phyloP scores from a whole-genome alignment of 306 rosid genomes.

The Canavalia ensiformis region DNA sequence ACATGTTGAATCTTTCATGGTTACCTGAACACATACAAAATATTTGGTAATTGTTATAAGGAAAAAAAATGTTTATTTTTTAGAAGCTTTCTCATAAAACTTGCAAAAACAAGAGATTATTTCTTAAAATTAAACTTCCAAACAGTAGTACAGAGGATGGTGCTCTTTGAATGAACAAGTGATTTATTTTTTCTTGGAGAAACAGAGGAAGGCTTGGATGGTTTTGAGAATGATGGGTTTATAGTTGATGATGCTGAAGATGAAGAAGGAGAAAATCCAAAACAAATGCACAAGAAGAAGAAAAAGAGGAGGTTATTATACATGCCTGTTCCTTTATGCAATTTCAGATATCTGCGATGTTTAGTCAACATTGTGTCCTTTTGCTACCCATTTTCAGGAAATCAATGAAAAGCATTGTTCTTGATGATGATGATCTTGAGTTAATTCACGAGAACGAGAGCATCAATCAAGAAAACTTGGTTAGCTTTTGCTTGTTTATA shows the following conservation, averaged over 20 bases:
- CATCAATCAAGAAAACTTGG: conserved; percentile 41
- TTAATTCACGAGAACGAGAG: conserved; percentile 53
- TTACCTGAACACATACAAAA: neutral
- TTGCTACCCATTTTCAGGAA: conserved; percentile 48
- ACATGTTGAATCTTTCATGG: conserved; percentile 3
- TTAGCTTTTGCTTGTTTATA: conserved; percentile 29
- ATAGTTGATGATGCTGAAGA: conserved; percentile 47
- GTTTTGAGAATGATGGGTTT: conserved; percentile 58
- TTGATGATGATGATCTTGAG: conserved; percentile 63
- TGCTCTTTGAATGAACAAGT: conserved; percentile 23
- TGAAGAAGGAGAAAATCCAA: conserved; percentile 38
- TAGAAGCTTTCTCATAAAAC: too few species aligned
- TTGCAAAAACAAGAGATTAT: too few species aligned
- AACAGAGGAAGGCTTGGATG: conserved; percentile 56
- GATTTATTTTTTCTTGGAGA: conserved; percentile 31
- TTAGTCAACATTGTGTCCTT: conserved; percentile 1
- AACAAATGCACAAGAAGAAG: conserved; percentile 36
- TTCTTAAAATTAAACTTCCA: neutral
- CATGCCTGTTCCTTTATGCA: conserved; percentile 16
- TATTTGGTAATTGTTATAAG: too few species aligned
- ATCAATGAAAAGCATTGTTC: conserved; percentile 43
- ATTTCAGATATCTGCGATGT: conserved; percentile 29
- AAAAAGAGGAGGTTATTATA: conserved; percentile 47
- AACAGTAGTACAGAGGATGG: neutral
- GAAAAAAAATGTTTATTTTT: too few species aligned